A percentile compares a stretch with the other conserved stretches of the same genome.
phyloP scores from a whole-genome alignment of 768 basidiomycete species.

The Tylopilus felleus region DNA sequence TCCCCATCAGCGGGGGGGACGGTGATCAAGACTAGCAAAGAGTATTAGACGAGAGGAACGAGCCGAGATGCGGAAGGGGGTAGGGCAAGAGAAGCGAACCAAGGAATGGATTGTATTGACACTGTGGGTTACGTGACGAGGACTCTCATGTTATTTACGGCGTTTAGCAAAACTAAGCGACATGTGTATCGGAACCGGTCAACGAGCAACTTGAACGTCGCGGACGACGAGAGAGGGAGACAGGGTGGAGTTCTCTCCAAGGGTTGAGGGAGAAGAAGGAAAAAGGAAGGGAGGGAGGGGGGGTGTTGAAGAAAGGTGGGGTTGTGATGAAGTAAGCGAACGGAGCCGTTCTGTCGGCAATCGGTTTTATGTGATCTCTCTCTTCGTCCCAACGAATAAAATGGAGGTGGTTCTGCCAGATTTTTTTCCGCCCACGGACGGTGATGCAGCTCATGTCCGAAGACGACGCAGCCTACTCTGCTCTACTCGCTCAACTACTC shows the following conservation, averaged over 20 bases:
- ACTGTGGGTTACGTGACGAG: neutral
- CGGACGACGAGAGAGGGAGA: neutral
- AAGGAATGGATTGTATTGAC: neutral
- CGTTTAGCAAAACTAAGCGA: neutral
- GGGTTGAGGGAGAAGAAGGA: neutral
- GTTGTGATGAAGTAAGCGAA: conserved; percentile 1
- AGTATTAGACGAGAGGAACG: neutral
- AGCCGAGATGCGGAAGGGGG: neutral
- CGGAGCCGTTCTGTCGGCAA: conserved; percentile 5
- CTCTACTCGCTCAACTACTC: conserved; percentile 27
- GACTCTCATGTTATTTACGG: conserved; percentile 7
- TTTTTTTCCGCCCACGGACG: neutral
- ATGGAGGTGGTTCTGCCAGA: conserved; percentile 6
- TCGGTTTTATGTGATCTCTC: conserved; percentile 16
- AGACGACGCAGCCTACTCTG: conserved; percentile 31
- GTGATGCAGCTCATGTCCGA: conserved; percentile 26
- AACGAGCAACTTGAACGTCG: no score
- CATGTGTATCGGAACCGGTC: conserved; percentile 4
- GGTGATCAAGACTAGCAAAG: neutral
- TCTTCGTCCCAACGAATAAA: conserved; percentile 23
- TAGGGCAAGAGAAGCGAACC: neutral
- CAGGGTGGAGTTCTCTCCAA: no score
- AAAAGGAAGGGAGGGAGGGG: neutral
- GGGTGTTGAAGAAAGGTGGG: no score
- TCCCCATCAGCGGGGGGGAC: neutral